phyloP scores from a whole-genome alignment of 345 rosid species.

The Salix exigua region DNA sequence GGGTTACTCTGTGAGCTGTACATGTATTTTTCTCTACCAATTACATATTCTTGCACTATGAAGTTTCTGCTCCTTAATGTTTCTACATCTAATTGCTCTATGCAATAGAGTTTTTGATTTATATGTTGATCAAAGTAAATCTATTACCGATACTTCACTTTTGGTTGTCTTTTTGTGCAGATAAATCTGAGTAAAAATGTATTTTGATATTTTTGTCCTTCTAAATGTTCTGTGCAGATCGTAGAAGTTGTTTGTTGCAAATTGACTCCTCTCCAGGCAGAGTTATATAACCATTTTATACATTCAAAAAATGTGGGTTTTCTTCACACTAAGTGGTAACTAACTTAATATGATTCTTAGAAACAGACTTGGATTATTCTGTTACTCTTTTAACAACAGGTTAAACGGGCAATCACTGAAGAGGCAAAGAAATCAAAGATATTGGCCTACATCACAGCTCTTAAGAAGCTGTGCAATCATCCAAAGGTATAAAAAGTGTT shows the following conservation, averaged over 20 bases:
- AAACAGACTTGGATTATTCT: neutral
- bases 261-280: constrained; percentile 86
- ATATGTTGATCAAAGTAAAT: neutral
- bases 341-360: neutral
- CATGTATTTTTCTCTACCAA: neutral
- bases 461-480: constrained; percentile 99
- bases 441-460: constrained; percentile 95
- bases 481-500: constrained; percentile 61
- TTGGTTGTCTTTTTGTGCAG: neutral
- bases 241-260: constrained; percentile 98
- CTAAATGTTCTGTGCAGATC: constrained; percentile 48
- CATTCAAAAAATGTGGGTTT: constrained; percentile 86
- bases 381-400: constrained; percentile 42
- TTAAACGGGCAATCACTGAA: constrained; percentile 72
- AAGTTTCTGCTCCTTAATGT: neutral
- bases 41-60: neutral
- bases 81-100: neutral
- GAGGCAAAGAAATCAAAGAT: constrained; percentile 84
- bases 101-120: neutral
- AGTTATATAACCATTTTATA: constrained; percentile 82
- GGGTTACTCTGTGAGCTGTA: neutral
- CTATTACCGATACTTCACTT: neutral
- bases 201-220: neutral
- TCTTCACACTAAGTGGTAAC: constrained; percentile 9
- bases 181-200: neutral